Conservation (phyloP, 257 asterid species). For the Lycium ferocissimum region DNA sequence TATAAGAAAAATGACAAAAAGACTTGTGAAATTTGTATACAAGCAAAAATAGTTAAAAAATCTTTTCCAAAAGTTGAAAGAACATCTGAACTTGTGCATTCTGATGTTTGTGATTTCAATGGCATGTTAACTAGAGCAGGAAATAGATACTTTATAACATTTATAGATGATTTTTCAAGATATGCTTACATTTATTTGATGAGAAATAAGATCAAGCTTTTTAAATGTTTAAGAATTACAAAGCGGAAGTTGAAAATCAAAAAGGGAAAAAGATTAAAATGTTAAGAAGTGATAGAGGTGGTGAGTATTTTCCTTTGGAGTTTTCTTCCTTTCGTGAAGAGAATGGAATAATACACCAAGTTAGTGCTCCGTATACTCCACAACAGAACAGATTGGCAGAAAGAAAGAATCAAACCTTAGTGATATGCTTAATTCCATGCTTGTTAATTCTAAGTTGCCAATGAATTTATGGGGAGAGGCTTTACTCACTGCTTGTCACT, state of each 20-base stretch:
- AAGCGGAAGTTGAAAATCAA: conserved; percentile 16
- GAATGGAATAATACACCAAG: neutral
- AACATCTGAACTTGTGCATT: neutral
- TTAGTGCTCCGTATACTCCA: no score
- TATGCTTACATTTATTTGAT: neutral
- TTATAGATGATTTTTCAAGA: neutral
- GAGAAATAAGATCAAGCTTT: neutral
- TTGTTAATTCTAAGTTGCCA: neutral
- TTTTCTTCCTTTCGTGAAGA: neutral
- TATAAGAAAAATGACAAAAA: neutral
- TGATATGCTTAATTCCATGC: neutral
- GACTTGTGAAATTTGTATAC: conserved; percentile 23
- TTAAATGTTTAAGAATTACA: neutral
- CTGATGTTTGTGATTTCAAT: neutral
- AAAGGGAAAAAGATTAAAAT: neutral
- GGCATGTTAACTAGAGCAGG: neutral
- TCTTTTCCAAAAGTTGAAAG: neutral
- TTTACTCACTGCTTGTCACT: neutral
- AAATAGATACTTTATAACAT: no score
- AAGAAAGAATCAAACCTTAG: neutral
- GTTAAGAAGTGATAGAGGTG: conserved; percentile 12
- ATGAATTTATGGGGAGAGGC: neutral
- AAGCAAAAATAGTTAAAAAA: neutral
- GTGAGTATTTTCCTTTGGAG: neutral
- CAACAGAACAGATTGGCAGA: neutral